Conservation (phyloP, 495 filamentous ascomycete species). For the Wilcoxina mikolae region DNA sequence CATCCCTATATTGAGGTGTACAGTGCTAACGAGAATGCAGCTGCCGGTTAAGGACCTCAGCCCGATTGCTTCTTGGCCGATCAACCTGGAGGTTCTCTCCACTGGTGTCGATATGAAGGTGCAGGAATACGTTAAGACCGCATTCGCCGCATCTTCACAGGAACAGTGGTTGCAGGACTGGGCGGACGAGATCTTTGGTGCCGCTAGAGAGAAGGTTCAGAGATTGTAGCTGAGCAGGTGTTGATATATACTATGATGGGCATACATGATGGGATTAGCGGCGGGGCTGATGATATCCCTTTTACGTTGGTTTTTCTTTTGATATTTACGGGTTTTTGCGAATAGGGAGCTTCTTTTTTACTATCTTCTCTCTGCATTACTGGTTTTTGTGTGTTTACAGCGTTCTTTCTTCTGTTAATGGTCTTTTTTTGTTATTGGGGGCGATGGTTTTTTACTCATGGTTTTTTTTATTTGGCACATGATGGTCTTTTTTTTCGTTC, state of each 20-base stretch:
- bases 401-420: constrained; percentile 2
- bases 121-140: neutral
- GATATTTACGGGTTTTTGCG: too few species aligned
- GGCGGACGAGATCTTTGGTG: neutral
- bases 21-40: neutral
- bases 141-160: neutral
- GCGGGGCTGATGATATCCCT: neutral
- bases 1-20: neutral
- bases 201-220: constrained; percentile 7
- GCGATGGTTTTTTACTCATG: constrained; percentile 3
- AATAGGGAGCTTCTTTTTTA: neutral
- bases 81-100: constrained; percentile 13
- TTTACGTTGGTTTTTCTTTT: neutral
- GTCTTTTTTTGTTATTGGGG: constrained; percentile 7
- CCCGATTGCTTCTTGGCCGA: constrained; percentile 15
- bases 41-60: constrained; percentile 16
- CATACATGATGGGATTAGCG: neutral
- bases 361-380: neutral
- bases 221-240: constrained; percentile 20
- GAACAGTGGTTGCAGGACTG: neutral
- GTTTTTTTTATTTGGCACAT: constrained; percentile 34
- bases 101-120: constrained; percentile 3
- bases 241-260: constrained; percentile 1
- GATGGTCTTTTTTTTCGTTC: too few species aligned
- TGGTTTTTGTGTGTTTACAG: neutral